Evolutionary conservation across 2,329 filamentous ascomycete genomes (phyloP).

Genomic region (Aspergillus neoniger): DNA sequence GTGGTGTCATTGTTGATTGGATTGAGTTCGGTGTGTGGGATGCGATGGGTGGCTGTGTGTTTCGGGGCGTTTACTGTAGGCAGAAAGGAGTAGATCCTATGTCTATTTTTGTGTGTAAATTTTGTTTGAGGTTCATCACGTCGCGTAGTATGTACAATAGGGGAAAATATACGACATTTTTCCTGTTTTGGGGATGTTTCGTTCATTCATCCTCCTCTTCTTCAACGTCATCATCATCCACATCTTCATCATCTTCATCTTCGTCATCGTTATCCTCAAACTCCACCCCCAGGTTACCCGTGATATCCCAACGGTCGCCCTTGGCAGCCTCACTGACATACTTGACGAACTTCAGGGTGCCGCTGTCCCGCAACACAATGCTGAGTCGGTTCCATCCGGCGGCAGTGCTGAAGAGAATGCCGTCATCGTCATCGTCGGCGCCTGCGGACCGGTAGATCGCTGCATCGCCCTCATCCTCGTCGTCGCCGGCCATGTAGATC

Average conservation of each 20-base stretch:
- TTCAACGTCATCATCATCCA: constrained; percentile 10
- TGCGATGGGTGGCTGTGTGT: too few relatives aligned
- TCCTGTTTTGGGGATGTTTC: not conserved
- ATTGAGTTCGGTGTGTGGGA: too few relatives aligned
- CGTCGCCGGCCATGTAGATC: constrained; percentile 87
- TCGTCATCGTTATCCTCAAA: constrained; percentile 54
- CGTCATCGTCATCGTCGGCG: constrained; percentile 70
- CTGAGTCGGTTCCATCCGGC: constrained; percentile 87
- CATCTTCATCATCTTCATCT: constrained; percentile 27
- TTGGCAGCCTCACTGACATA: constrained; percentile 81
- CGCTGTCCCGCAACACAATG: constrained; percentile 83
- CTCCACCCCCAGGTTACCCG: constrained; percentile 72
- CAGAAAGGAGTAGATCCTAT: not conserved
- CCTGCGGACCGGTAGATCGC: constrained; percentile 78
- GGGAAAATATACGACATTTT: not conserved
- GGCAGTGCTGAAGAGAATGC: constrained; percentile 68
- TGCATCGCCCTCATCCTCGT: constrained; percentile 65
- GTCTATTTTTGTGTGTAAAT: constrained; percentile 1
- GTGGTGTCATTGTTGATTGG: too few relatives aligned
- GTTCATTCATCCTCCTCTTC: constrained; percentile 11
- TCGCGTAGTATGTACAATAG: constrained; percentile 5
- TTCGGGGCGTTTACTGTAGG: not conserved
- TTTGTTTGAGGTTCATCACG: not conserved
- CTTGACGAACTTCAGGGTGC: constrained; percentile 90
- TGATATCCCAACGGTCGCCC: constrained; percentile 92